Evolutionary conservation across 2,329 filamentous ascomycete species (phyloP).

Genomic region (Beauveria sp.): DNA sequence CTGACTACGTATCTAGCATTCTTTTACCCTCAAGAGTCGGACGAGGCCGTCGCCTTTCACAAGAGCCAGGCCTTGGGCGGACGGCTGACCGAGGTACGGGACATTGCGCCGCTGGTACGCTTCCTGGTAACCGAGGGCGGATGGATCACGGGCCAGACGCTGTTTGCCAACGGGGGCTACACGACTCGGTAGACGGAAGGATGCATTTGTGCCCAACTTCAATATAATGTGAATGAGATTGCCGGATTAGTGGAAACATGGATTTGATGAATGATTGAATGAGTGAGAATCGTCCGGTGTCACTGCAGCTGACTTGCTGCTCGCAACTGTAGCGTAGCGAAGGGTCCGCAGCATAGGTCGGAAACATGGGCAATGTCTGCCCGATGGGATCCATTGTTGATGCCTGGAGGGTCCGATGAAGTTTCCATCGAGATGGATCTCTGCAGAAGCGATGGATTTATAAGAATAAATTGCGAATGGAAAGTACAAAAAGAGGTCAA

Average conservation of each 20-base stretch:
- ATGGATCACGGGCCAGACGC: slow-evolving; percentile 40
- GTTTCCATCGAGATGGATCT: neutral
- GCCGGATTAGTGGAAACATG: neutral
- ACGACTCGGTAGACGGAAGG: slow-evolving; percentile 29
- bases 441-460: neutral
- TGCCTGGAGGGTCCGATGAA: neutral
- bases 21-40: slow-evolving; percentile 36
- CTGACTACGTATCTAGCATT: slow-evolving; percentile 24
- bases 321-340: neutral
- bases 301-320: neutral
- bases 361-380: neutral
- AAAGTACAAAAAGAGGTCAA: neutral
- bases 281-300: neutral
- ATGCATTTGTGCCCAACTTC: neutral
- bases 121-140: slow-evolving; percentile 36
- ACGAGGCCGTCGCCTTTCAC: slow-evolving; percentile 35
- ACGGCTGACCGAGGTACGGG: slow-evolving; percentile 33
- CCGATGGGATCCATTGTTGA: neutral
- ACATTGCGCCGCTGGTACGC: slow-evolving; percentile 37
- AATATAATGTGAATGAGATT: neutral
- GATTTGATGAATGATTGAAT: neutral
- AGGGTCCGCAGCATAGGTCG: neutral
- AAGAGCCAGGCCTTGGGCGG: slow-evolving; percentile 35
- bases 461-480: neutral
- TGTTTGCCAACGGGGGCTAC: slow-evolving; percentile 42